These are phyloP conservation scores for Tulasnella sp. DNA, from an alignment of 768 basidiomycete species.

Conservation along the genomic window DNA sequence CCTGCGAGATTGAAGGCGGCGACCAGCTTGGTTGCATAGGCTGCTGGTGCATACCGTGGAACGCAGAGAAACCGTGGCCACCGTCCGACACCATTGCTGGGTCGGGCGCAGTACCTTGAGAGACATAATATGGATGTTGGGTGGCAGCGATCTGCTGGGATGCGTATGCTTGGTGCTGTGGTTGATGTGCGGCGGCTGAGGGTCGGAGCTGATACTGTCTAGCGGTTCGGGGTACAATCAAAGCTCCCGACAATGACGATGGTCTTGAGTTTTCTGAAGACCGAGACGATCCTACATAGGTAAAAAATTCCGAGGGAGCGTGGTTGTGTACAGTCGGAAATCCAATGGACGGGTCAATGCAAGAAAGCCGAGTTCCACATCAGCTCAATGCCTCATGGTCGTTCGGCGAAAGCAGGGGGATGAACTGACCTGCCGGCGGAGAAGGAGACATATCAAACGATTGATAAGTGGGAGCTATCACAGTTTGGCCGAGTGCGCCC, in stretches of 20 bases:
- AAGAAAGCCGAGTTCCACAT: neutral
- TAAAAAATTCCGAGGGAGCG: neutral
- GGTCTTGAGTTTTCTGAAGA: neutral
- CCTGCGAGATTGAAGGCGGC: neutral
- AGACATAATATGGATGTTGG: neutral
- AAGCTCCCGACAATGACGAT: neutral
- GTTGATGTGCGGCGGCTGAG: neutral
- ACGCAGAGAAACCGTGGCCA: neutral
- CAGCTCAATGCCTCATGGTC: neutral
- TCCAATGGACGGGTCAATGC: neutral
- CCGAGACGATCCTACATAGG: neutral
- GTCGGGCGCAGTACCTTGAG: neutral
- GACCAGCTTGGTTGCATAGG: neutral
- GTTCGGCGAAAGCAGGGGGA: neutral
- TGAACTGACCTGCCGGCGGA: neutral
- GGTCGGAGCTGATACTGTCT: neutral
- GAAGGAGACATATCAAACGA: neutral
- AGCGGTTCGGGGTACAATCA: neutral
- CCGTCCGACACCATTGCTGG: neutral
- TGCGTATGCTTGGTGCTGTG: neutral
- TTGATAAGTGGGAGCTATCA: neutral
- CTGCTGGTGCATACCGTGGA: neutral
- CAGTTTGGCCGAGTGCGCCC: neutral
- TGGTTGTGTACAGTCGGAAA: neutral
- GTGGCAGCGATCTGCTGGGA: neutral